phyloP scores from a whole-genome alignment of 2,329 filamentous ascomycete genomes.

The Aspergillus pseudoviridinutans region DNA sequence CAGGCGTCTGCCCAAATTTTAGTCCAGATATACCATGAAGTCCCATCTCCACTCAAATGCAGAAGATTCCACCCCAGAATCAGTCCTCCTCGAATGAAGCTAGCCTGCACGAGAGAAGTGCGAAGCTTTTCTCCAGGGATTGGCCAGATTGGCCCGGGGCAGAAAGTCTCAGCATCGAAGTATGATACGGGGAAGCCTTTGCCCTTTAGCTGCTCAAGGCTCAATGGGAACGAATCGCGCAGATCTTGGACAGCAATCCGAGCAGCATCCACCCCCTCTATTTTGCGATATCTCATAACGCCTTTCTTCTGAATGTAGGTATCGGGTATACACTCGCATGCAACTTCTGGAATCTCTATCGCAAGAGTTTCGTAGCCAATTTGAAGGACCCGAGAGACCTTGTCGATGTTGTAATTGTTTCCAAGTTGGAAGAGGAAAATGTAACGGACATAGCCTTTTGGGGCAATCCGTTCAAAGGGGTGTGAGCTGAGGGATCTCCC shows the following conservation, averaged over 20 bases:
- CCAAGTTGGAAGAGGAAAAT: slow-evolving; percentile 34
- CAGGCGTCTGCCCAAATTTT: slow-evolving; percentile 37
- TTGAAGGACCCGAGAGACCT: slow-evolving; percentile 22
- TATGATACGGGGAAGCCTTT: slow-evolving; percentile 45
- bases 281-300: slow-evolving; percentile 25
- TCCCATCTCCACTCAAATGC: slow-evolving; percentile 35
- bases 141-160: slow-evolving; percentile 18
- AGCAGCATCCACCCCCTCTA: slow-evolving; percentile 13
- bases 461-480: slow-evolving; percentile 31
- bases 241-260: slow-evolving; percentile 43
- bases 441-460: slow-evolving; percentile 33
- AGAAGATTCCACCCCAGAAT: slow-evolving; percentile 40
- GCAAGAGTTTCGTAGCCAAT: slow-evolving; percentile 28
- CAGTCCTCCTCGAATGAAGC: slow-evolving; percentile 48
- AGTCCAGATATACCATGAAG: slow-evolving; percentile 28
- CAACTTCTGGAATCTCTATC: slow-evolving; percentile 26
- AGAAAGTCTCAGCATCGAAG: slow-evolving; percentile 46
- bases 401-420: slow-evolving; percentile 27
- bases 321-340: slow-evolving; percentile 32
- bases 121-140: slow-evolving; percentile 40
- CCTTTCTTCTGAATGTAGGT: slow-evolving; percentile 28
- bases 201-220: slow-evolving; percentile 34
- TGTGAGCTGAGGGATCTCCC: slow-evolving; percentile 20
- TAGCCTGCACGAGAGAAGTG: slow-evolving; percentile 43
- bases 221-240: slow-evolving; percentile 31